Evolutionary conservation across 2,329 filamentous ascomycete species (phyloP), one percentile per base, ranked within the genome.

Genomic region (Fusarium annulatum): DNA sequence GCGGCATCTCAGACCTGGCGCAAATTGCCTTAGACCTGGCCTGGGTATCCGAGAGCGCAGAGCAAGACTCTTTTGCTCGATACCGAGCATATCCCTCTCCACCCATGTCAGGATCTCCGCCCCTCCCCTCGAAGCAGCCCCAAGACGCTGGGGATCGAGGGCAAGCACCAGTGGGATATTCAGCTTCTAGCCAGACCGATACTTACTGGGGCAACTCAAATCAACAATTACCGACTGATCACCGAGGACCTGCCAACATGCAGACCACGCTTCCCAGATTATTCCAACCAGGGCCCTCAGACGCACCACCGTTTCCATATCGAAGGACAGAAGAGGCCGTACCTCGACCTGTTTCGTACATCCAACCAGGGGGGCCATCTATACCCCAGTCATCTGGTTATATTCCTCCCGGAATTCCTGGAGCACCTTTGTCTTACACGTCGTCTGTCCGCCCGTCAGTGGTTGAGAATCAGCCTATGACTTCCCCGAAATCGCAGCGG

Each of bases 81-180:
- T 85, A 85, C 80, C 85, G 85, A 86, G 88, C 88, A 81, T 92
- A 92, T 84, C 90, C 90, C 81, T 92, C 91, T 87, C 90, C 91
- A 85, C 91, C 91, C 87, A 92, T 92, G 91, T 92, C 91, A 86
- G 90, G 89, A 81, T 91, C 90, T 85, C 89, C 90, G 79, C 87
- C 87, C 77, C 84, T 87, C 78, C 88, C 89, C 82, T 85, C 86
- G 81, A 90, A 88, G 85, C 81, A 84, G 85, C 86, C 86, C 81
- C 87, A 85, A 82, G 88, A 90, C 83, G 85, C 85, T 79, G 85
- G 85, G 82, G 86, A 88, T 82, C 86, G 87, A 82, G 84, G 85
- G 79, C 86, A 87, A 65, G 72, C 64, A 52, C 76, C 77, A 78
- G 84, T 82, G 79, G 81, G 81, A 77, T 88, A 85, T 77, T 82